Percentiles rank a stretch among this genome's conserved stretches.
These are phyloP conservation scores for Thermochaetoides dissita DNA, from an alignment of 2,329 filamentous ascomycete species.

Conservation along the genomic window DNA sequence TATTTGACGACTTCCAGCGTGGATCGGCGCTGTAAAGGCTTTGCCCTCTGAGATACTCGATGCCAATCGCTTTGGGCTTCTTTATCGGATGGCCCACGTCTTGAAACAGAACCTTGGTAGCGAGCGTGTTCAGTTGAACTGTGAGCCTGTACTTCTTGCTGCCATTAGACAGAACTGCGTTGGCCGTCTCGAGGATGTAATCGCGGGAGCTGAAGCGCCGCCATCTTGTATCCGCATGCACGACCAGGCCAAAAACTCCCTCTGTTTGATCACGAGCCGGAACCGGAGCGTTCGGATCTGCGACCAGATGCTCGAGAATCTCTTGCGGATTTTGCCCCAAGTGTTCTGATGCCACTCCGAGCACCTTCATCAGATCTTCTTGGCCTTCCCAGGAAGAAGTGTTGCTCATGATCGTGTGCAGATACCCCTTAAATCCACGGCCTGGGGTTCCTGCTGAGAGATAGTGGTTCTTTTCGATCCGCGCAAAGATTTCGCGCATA, in stretches of 20 bases:
- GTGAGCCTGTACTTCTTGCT: conserved; percentile 12
- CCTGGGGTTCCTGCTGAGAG: conserved; percentile 23
- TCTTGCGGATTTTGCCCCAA: conserved; percentile 8
- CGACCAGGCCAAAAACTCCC: conserved; percentile 16
- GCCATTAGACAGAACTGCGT: conserved; percentile 14
- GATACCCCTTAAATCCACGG: conserved; percentile 29
- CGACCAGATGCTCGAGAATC: conserved; percentile 8
- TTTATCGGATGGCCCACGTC: conserved; percentile 13
- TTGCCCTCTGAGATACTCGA: conserved; percentile 21
- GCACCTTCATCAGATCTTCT: conserved; percentile 4
- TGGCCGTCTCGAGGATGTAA: conserved; percentile 14
- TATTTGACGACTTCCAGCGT: conserved; percentile 18
- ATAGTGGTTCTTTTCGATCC: conserved; percentile 30
- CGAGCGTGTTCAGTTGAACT: conserved; percentile 19
- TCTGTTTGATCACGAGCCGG: conserved; percentile 16
- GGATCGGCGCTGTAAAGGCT: conserved; percentile 23
- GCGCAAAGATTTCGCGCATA: conserved; percentile 28
- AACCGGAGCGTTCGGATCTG: conserved; percentile 13
- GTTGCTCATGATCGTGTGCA: conserved; percentile 16
- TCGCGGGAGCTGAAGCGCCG: conserved; percentile 13
- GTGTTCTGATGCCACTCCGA: conserved; percentile 3
- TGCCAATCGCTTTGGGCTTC: conserved; percentile 19
- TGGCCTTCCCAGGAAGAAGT: conserved; percentile 3
- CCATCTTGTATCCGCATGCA: conserved; percentile 10
- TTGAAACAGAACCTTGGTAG: conserved; percentile 26